Evolutionary conservation across 202 grass and related monocot species (phyloP).

Genomic region (Dendrocalamus latiflorus): DNA sequence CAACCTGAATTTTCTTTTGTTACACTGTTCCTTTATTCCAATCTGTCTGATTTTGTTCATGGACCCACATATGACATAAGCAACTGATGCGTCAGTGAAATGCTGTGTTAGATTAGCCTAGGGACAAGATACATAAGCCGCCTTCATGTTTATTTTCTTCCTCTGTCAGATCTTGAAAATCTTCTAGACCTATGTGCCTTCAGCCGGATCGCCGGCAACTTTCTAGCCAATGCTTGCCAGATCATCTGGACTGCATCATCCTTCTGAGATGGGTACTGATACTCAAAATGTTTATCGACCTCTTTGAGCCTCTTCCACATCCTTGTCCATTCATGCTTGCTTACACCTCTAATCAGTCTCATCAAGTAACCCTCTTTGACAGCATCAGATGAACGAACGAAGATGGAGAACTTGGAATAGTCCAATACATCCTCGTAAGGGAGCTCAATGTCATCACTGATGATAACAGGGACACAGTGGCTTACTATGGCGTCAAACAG

Average conservation of each 20-base stretch:
- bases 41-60: background rate
- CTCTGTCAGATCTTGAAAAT: conserved; percentile 46
- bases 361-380: conserved; percentile 76
- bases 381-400: conserved; percentile 56
- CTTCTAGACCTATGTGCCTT: conserved; percentile 69
- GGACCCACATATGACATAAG: background rate
- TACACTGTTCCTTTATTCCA: conserved; percentile 8
- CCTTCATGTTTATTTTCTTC: conserved; percentile 17
- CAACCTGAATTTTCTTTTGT: background rate
- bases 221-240: conserved; percentile 77
- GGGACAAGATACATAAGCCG: conserved; percentile 4
- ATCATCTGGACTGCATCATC: conserved; percentile 95
- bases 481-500: too few relatives aligned
- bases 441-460: too few relatives aligned
- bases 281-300: conserved; percentile 67
- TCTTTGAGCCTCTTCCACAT: conserved; percentile 90
- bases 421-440: too few relatives aligned
- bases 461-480: too few relatives aligned
- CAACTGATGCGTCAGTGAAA: conserved; percentile 14
- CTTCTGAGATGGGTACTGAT: conserved; percentile 59
- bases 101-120: conserved; percentile 22
- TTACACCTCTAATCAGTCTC: conserved; percentile 52
- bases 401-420: too few relatives aligned
- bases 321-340: conserved; percentile 54
- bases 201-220: conserved; percentile 53